Percentiles rank a stretch among this genome's conserved stretches.
Conservation (phyloP, 2,329 filamentous ascomycete species). For the Aspergillus phoenicis region DNA sequence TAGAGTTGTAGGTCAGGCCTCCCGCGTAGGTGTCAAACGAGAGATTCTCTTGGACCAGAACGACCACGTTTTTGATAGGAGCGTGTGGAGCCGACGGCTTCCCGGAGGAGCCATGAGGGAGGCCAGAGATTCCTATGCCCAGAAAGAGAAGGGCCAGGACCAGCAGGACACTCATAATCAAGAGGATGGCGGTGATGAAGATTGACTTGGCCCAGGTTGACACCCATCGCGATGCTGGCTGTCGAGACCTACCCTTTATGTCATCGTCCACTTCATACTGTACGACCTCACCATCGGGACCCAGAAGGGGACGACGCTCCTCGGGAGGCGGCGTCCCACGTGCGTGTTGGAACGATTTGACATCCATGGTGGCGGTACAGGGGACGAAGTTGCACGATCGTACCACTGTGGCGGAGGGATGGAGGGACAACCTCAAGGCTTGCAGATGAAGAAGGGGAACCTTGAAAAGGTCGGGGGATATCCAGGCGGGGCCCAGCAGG, state of each 20-base stretch:
- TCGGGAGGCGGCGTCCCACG: background rate
- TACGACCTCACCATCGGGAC: background rate
- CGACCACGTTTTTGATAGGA: slow-evolving; percentile 54
- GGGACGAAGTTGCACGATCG: background rate
- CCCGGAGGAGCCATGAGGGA: slow-evolving; percentile 5
- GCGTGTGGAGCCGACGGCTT: background rate
- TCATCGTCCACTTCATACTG: background rate
- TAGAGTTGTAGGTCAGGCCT: slow-evolving; percentile 40
- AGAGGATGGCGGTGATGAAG: background rate
- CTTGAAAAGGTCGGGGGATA: background rate
- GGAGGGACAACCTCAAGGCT: background rate
- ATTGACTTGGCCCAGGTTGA: background rate
- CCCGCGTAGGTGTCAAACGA: slow-evolving; percentile 47
- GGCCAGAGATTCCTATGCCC: slow-evolving; percentile 14
- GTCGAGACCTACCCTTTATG: background rate
- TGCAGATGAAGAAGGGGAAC: background rate
- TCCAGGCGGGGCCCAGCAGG: background rate
- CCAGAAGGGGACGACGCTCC: background rate
- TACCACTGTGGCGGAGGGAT: background rate
- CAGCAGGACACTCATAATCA: background rate
- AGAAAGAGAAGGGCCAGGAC: slow-evolving; percentile 13
- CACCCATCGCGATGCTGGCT: background rate
- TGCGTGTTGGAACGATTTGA: background rate
- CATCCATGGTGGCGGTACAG: background rate
- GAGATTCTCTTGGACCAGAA: slow-evolving; percentile 50